Evolutionary conservation across 2,329 filamentous ascomycete genomes (phyloP).

Genomic region (Delphinella strobiligena): DNA sequence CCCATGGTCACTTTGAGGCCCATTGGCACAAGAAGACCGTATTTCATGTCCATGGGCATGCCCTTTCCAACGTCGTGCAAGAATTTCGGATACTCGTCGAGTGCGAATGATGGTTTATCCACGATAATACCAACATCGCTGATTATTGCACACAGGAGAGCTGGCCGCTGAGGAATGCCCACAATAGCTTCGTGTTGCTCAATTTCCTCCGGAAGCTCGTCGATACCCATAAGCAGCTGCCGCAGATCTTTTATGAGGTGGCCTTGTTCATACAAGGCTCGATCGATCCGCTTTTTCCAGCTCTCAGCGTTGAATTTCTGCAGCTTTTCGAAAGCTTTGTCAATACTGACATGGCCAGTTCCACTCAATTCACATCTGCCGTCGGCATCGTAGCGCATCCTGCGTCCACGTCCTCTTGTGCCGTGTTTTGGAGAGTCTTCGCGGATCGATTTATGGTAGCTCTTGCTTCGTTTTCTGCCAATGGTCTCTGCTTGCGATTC

Average conservation of each 20-base stretch:
- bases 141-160: constrained; percentile 67
- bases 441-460: constrained; percentile 13
- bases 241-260: constrained; percentile 69
- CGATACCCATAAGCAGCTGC: constrained; percentile 67
- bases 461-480: constrained; percentile 26
- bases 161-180: constrained; percentile 72
- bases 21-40: constrained; percentile 81
- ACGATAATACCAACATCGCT: constrained; percentile 75
- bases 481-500: constrained; percentile 16
- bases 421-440: constrained; percentile 3
- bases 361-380: constrained; percentile 60
- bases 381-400: constrained; percentile 67
- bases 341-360: constrained; percentile 57
- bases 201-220: constrained; percentile 68
- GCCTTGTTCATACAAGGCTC: constrained; percentile 55
- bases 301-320: constrained; percentile 74
- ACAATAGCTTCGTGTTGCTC: constrained; percentile 78
- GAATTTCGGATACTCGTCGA: constrained; percentile 71
- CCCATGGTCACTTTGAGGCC: constrained; percentile 81
- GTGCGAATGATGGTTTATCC: constrained; percentile 86
- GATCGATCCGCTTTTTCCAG: constrained; percentile 86
- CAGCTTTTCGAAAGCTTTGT: constrained; percentile 64
- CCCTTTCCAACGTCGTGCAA: constrained; percentile 88
- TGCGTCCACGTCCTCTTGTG: constrained; percentile 27
- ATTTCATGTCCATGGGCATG: constrained; percentile 84